A percentile compares a stretch with the other conserved stretches of the same genome.
These are phyloP conservation scores for Rhodotorula sp. DNA, from an alignment of 1,284 basidiomycete genomes.

Conservation along the genomic window DNA sequence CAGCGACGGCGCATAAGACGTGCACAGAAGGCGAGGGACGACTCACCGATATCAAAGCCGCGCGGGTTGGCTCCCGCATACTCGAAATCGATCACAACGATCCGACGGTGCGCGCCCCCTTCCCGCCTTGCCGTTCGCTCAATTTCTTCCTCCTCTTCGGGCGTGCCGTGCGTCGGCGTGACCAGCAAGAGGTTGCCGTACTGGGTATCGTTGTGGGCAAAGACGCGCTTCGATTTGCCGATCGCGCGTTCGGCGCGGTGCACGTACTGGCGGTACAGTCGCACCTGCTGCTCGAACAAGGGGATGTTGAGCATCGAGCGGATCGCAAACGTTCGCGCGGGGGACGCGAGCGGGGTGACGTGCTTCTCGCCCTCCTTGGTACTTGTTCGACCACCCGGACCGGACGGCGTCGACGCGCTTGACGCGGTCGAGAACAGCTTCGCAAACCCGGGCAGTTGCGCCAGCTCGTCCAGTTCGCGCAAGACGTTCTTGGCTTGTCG, in stretches of 20 bases:
- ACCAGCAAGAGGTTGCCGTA: slow-evolving; percentile 85
- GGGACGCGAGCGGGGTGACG: slow-evolving; percentile 24
- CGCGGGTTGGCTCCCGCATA: slow-evolving; percentile 85
- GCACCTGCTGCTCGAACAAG: slow-evolving; percentile 64
- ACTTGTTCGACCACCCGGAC: neutral
- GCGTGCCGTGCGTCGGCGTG: slow-evolving; percentile 45
- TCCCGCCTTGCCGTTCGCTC: slow-evolving; percentile 30
- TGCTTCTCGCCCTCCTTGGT: slow-evolving; percentile 12
- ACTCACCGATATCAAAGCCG: slow-evolving; percentile 71
- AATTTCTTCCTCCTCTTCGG: slow-evolving; percentile 34
- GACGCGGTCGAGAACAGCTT: slow-evolving; percentile 22
- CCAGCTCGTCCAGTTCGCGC: slow-evolving; percentile 45
- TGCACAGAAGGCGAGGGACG: neutral
- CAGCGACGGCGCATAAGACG: neutral
- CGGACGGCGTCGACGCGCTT: slow-evolving; percentile 1
- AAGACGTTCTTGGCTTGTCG: slow-evolving; percentile 48
- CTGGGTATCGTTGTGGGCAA: slow-evolving; percentile 83
- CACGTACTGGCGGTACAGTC: slow-evolving; percentile 67
- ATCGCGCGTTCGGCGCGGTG: slow-evolving; percentile 56
- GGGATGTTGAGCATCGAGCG: slow-evolving; percentile 60
- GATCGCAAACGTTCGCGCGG: slow-evolving; percentile 18
- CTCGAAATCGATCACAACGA: slow-evolving; percentile 93
- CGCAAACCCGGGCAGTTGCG: slow-evolving; percentile 28
- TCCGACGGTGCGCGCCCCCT: slow-evolving; percentile 54
- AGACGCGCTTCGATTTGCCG: slow-evolving; percentile 62